Evolutionary conservation across 495 filamentous ascomycete species (phyloP), one percentile per base, ranked within the genome.

Genomic region (Penicillium canescens): DNA sequence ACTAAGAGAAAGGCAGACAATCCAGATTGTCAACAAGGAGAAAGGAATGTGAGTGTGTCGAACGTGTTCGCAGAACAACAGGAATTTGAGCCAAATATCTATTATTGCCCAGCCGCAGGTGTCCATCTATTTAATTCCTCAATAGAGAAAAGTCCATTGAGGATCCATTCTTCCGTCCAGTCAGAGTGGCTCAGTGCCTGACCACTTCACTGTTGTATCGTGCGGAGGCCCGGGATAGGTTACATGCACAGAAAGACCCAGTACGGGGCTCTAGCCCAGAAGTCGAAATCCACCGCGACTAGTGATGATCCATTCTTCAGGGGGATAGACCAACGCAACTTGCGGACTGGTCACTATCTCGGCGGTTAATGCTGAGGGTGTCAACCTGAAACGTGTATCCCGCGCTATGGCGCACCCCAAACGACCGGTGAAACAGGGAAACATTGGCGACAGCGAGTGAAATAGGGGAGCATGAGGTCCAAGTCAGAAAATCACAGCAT

Each of bases 11-110:
- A 38, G 57, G 31, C 50, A 43, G 56, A 61, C 57, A 63, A 63
- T 60, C 21, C 53, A 38, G 55, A 64, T 57, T 45, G 57, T 55
- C 58, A 59, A 58, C 55, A 60, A 60, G 49, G 52, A 60, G 58
- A 64, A 64, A 55, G 54, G 63, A 62, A 62, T 60, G 64, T 48
- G 51, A 54, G 54, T 43, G 54, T 60, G 55, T 51, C 56, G 39
- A 56, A 58, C 57, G 49, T 57, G 11, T 46, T 10, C 13, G 24
- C 31, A 42, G 7, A 26, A 35, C 21, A 37, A 46, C 33, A 46
- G 53, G 21, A 46, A 59, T 59, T 55, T 55, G 49, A 16, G 26
- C 18, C 49, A 51, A 51, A 38, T 51, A 51, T 34, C 39, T 38
- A 46, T 41, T 31, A 11, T 14, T 28, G 26, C 24, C 49, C 39